These are phyloP conservation scores for Pythium insidiosum DNA, from an alignment of 352 stramenopile species.

Conservation along the genomic window DNA sequence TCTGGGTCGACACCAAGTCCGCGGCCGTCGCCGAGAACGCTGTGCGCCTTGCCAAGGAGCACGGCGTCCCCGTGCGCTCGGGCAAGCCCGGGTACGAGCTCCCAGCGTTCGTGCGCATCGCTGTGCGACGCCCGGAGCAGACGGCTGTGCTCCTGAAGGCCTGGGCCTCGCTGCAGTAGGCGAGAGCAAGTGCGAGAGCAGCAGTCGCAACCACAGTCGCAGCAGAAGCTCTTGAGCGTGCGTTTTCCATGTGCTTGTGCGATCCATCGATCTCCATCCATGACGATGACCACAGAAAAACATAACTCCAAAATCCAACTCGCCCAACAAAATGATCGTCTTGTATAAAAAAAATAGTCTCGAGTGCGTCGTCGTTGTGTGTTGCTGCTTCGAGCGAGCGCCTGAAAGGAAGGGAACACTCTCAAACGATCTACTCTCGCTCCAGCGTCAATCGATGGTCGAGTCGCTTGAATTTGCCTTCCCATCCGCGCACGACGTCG, in stretches of 20 bases:
- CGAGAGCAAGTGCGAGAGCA: too few species aligned
- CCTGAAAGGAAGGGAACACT: too few species aligned
- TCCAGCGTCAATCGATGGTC: constrained; percentile 58
- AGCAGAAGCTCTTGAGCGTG: too few species aligned
- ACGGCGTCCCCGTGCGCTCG: constrained; percentile 81
- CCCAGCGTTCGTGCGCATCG: constrained; percentile 77
- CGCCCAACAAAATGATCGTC: too few species aligned
- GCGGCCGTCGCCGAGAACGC: constrained; percentile 37
- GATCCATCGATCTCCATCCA: too few species aligned
- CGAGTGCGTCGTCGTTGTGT: too few species aligned
- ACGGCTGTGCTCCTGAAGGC: constrained; percentile 65
- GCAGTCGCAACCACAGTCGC: too few species aligned
- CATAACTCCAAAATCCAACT: too few species aligned
- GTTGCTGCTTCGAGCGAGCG: too few species aligned
- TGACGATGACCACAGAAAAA: too few species aligned
- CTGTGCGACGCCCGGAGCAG: constrained; percentile 65
- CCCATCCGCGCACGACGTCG: constrained; percentile 76
- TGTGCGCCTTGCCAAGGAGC: constrained; percentile 67
- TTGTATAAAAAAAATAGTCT: too few species aligned
- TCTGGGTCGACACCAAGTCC: constrained; percentile 85
- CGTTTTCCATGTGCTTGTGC: too few species aligned
- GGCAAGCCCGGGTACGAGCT: constrained; percentile 86
- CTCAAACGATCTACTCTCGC: constrained; percentile 21
- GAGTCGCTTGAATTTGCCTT: constrained; percentile 78
- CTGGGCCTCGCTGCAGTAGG: constrained; percentile 57